These are phyloP conservation scores for Ophiobolus disseminans DNA, from an alignment of 2,329 filamentous ascomycete species.

Conservation along the genomic window DNA sequence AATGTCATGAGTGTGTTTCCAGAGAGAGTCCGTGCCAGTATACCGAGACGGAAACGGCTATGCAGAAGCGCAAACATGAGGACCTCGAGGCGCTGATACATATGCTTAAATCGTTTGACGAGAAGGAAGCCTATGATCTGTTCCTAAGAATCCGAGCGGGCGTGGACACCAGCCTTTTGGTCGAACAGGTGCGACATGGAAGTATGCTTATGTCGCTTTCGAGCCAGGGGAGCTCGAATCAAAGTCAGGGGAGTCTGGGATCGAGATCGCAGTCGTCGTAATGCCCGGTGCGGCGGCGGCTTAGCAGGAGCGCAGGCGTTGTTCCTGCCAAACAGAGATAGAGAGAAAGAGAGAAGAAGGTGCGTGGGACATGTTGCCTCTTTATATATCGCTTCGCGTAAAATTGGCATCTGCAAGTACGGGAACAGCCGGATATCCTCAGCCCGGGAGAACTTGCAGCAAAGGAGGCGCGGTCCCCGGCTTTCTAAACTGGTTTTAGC, in stretches of 20 bases:
- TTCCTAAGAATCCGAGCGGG: constrained; percentile 22
- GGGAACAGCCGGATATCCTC: too few relatives aligned
- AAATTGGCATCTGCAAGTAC: too few relatives aligned
- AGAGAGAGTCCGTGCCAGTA: constrained; percentile 21
- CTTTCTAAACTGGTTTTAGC: too few relatives aligned
- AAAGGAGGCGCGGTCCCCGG: too few relatives aligned
- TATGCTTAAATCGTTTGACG: constrained; percentile 17
- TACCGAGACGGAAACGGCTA: constrained; percentile 20
- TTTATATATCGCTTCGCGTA: too few relatives aligned
- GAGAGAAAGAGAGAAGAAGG: too few relatives aligned
- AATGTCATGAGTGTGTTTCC: constrained; percentile 22
- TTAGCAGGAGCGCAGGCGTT: too few relatives aligned
- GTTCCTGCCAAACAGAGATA: too few relatives aligned
- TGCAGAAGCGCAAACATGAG: constrained; percentile 21
- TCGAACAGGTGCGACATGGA: constrained; percentile 23
- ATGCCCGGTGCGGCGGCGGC: too few relatives aligned
- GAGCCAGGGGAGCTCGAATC: not conserved
- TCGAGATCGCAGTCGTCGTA: not conserved
- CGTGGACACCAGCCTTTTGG: constrained; percentile 17
- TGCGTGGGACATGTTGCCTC: too few relatives aligned
- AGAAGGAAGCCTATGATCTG: constrained; percentile 16
- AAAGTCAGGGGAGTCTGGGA: not conserved
- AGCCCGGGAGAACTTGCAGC: too few relatives aligned
- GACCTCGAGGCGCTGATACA: constrained; percentile 21
- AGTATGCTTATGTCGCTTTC: constrained; percentile 16